These are phyloP conservation scores for Penicillium sp. DNA, from an alignment of 2,329 filamentous ascomycete species.

Conservation along the genomic window DNA sequence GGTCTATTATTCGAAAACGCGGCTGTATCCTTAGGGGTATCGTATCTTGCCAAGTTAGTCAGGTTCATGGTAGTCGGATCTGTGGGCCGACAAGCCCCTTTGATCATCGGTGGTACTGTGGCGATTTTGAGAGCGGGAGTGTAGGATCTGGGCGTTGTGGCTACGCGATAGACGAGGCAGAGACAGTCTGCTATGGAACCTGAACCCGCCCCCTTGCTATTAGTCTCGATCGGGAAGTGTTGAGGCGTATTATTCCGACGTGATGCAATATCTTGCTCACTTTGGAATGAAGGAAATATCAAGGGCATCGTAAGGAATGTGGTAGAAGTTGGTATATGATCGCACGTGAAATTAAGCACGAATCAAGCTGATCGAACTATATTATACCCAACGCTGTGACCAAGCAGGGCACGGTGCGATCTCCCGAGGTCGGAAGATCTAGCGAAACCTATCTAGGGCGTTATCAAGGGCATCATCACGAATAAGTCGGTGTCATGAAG, in stretches of 20 bases:
- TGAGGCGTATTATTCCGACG: not conserved
- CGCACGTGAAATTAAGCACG: not conserved
- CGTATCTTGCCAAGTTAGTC: not conserved
- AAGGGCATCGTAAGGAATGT: not conserved
- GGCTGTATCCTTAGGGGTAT: not conserved
- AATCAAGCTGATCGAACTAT: not conserved
- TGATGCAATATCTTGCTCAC: slow-evolving; percentile 10
- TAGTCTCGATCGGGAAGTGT: not conserved
- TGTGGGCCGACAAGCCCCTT: slow-evolving; percentile 6
- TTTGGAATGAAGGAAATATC: not conserved
- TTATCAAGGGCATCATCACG: not conserved
- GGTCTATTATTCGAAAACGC: slow-evolving; percentile 11
- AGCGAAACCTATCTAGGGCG: not conserved
- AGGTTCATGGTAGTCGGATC: slow-evolving; percentile 2
- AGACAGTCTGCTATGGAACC: not conserved
- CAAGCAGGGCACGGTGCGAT: not conserved
- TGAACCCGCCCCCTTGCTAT: not conserved
- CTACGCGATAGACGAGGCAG: not conserved
- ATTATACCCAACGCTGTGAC: not conserved
- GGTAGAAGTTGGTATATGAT: not conserved
- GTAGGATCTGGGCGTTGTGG: not conserved
- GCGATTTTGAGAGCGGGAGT: slow-evolving; percentile 1
- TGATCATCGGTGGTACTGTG: slow-evolving; percentile 1
- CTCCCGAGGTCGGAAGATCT: not conserved
- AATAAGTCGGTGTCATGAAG: slow-evolving; percentile 7